A percentile compares a stretch with the other conserved stretches of the same genome.
phyloP scores from a whole-genome alignment of 2,329 filamentous ascomycete species.

The Alternaria consortialis region DNA sequence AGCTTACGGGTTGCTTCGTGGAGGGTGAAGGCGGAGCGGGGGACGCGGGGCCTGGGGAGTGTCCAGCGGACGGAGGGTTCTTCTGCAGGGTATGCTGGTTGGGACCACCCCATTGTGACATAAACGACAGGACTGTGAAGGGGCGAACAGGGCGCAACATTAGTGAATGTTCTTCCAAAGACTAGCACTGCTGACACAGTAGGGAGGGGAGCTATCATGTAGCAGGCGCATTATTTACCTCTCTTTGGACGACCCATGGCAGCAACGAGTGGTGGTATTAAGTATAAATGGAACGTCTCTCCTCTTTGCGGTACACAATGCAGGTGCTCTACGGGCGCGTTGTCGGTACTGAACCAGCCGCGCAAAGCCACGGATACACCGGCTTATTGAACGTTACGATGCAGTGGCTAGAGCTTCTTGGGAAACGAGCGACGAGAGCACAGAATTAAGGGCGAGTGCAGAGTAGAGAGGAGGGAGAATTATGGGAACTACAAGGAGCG shows the following conservation, averaged over 20 bases:
- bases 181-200: conserved; percentile 12
- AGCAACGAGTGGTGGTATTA: conserved; percentile 25
- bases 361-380: conserved; percentile 45
- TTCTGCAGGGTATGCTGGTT: conserved; percentile 41
- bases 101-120: conserved; percentile 75
- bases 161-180: conserved; percentile 29
- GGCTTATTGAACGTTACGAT: conserved; percentile 30
- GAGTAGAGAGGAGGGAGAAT: neutral
- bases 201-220: conserved; percentile 15
- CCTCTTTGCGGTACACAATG: conserved; percentile 17
- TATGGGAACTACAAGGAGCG: conserved; percentile 8
- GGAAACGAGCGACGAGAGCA: conserved; percentile 37
- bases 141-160: conserved; percentile 38
- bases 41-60: conserved; percentile 47
- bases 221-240: conserved; percentile 40
- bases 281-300: conserved; percentile 16
- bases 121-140: conserved; percentile 80
- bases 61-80: conserved; percentile 29
- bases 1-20: conserved; percentile 30
- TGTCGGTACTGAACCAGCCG: conserved; percentile 33
- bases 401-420: conserved; percentile 9
- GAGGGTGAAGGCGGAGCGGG: conserved; percentile 44
- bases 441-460: conserved; percentile 14
- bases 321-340: conserved; percentile 27
- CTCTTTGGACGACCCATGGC: conserved; percentile 49